These are phyloP conservation scores for Torrubiella hemipterigena DNA, from an alignment of 2,329 filamentous ascomycete genomes.

Conservation along the genomic window DNA sequence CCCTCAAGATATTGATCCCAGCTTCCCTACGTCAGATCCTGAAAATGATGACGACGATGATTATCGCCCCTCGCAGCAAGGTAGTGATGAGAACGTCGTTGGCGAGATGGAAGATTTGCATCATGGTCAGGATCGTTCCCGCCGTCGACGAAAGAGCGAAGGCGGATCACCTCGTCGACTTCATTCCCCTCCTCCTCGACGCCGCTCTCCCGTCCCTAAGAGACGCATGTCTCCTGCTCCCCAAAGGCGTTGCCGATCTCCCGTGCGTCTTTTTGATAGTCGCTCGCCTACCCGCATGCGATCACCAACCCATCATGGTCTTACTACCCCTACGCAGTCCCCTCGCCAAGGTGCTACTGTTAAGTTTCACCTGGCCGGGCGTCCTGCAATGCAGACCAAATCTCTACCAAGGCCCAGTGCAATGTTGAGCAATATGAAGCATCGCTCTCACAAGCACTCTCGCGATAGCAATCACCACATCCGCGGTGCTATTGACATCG, in stretches of 20 bases:
- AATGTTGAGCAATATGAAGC: slow-evolving; percentile 46
- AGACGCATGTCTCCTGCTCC: slow-evolving; percentile 28
- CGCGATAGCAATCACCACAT: slow-evolving; percentile 47
- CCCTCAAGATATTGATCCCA: slow-evolving; percentile 96
- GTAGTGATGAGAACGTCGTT: slow-evolving; percentile 62
- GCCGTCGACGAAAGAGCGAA: slow-evolving; percentile 36
- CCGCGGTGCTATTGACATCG: slow-evolving; percentile 92
- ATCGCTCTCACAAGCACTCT: slow-evolving; percentile 23
- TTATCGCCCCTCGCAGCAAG: slow-evolving; percentile 43
- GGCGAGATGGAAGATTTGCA: slow-evolving; percentile 57
- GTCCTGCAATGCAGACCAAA: slow-evolving; percentile 62
- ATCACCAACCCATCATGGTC: slow-evolving; percentile 53
- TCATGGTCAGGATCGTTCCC: slow-evolving; percentile 41
- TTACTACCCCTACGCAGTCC: slow-evolving; percentile 23
- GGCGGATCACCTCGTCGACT: slow-evolving; percentile 30
- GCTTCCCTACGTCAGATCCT: slow-evolving; percentile 87
- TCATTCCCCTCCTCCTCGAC: slow-evolving; percentile 30
- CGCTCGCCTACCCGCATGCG: slow-evolving; percentile 59
- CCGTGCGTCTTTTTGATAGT: slow-evolving; percentile 43
- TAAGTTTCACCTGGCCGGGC: slow-evolving; percentile 28
- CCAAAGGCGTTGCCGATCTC: slow-evolving; percentile 32
- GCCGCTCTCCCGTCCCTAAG: slow-evolving; percentile 15
- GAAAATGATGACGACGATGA: slow-evolving; percentile 76
- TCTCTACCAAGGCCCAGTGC: slow-evolving; percentile 74
- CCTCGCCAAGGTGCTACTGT: slow-evolving; percentile 26